Evolutionary conservation across 495 filamentous ascomycete genomes (phyloP), one percentile per base, ranked within the genome.

Genomic region (Daldinia concentrica): DNA sequence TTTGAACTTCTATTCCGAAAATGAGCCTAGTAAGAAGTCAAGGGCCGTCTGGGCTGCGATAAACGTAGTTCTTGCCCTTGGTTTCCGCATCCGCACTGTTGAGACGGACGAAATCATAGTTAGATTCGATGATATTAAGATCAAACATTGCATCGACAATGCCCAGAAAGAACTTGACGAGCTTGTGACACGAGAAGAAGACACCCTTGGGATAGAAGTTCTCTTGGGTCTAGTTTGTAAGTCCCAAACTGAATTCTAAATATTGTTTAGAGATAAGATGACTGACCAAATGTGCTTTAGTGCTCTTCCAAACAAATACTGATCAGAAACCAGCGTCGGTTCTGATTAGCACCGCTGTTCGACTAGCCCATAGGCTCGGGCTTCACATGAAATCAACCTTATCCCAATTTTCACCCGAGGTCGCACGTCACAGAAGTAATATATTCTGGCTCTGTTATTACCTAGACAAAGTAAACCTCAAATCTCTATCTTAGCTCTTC

Each of bases 381-480:
- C 58, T 79, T 51, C 73, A 79, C 15, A 56, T 67, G 36, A 71
- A 70, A 19, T 50, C 69, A 22, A 39, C 63, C 32, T 36, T 64
- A 37, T 69, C 61, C 2, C 48, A 69, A 2, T 71, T 65, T 29
- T n/a, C 77, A 5, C 52, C 69, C 1, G 76, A 78, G 22, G 66
- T 74, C 1, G 72, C 69, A 7, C 62, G 73, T 6, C 74, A 78
- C 19, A 73, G 77, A 24, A 67, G 62, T 12, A 72, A 77, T 26
- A 51, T 79, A 62, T 79, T 79, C 56, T 79, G 77, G 77, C 64
- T 79, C 50, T 72, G 74, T 30, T 79, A 78, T 55, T 65, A 60
- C 19, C 58, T 79, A 17, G 77, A 79, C 29, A 79, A 79, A 57
- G 73, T 75, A 26, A 61, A 14, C 1, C 9, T 11, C n/a, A 22